Conservation (phyloP, 352 stramenopile species). For the Achlya hypogyna region DNA sequence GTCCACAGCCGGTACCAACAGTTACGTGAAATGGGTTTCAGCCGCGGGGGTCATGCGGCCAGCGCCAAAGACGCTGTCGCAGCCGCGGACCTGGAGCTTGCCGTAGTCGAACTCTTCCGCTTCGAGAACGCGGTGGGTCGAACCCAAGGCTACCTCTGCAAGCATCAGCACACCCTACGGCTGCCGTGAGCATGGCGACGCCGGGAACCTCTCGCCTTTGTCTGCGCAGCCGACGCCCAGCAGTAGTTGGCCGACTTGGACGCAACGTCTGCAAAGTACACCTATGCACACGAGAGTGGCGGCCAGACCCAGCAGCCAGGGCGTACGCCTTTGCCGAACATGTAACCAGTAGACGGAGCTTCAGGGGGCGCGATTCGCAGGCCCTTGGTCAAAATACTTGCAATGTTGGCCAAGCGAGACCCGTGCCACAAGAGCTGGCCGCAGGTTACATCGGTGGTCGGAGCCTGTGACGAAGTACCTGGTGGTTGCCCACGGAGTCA, state of each 20-base stretch:
- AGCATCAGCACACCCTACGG: conserved; percentile 47
- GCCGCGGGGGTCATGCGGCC: conserved; percentile 43
- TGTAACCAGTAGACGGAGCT: conserved; percentile 51
- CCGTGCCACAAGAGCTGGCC: conserved; percentile 49
- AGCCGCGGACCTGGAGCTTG: conserved; percentile 28
- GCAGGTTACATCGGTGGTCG: background rate
- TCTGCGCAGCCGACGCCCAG: conserved; percentile 49
- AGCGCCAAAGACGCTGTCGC: conserved; percentile 42
- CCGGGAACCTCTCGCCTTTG: conserved; percentile 25
- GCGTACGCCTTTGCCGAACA: conserved; percentile 67
- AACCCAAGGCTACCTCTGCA: conserved; percentile 53
- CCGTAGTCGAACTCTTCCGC: conserved; percentile 49
- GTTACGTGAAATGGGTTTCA: conserved; percentile 31
- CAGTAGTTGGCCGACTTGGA: conserved; percentile 82
- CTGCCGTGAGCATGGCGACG: background rate
- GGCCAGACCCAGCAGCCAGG: background rate
- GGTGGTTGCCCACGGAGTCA: conserved; percentile 42
- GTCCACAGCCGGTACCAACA: conserved; percentile 22
- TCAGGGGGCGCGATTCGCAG: conserved; percentile 61
- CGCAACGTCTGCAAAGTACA: conserved; percentile 81
- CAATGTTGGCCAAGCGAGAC: conserved; percentile 44
- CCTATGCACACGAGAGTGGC: conserved; percentile 24
- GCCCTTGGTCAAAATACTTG: conserved; percentile 57
- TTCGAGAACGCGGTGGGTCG: conserved; percentile 33
- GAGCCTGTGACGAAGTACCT: conserved; percentile 30